phyloP scores from a whole-genome alignment of 2,329 filamentous ascomycete species.

The Aspergillus sp. region DNA sequence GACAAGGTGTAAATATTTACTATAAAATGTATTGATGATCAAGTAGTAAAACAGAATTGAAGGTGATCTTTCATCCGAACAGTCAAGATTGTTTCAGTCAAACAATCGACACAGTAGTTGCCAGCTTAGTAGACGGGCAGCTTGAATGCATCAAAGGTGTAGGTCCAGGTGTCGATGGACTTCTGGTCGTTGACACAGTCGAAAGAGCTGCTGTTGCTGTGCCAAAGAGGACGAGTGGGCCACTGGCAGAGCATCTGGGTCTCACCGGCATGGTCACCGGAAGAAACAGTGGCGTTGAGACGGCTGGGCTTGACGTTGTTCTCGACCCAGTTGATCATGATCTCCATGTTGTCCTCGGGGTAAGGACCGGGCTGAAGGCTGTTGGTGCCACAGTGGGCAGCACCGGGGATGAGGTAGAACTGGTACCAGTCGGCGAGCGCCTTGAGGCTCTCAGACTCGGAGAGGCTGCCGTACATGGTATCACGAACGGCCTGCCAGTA shows the following conservation, averaged over 20 bases:
- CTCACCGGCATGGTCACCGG: constrained; percentile 25
- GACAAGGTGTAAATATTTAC: too few species aligned
- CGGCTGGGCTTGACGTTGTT: constrained; percentile 41
- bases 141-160: constrained; percentile 35
- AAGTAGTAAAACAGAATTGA: neutral
- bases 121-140: constrained; percentile 31
- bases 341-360: constrained; percentile 43
- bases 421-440: constrained; percentile 51
- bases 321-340: constrained; percentile 51
- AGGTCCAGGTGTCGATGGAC: constrained; percentile 38
- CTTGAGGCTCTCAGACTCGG: constrained; percentile 33
- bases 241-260: constrained; percentile 32
- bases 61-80: neutral
- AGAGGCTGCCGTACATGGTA: constrained; percentile 43
- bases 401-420: constrained; percentile 52
- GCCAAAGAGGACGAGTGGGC: constrained; percentile 28
- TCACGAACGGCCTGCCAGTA: constrained; percentile 50
- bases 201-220: constrained; percentile 26
- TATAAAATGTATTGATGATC: neutral
- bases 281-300: constrained; percentile 38
- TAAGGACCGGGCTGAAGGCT: constrained; percentile 41
- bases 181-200: constrained; percentile 36
- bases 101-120: too few species aligned
- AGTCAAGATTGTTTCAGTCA: neutral
- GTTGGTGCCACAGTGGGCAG: constrained; percentile 48